These are phyloP conservation scores for Cryphonectria japonica DNA, from an alignment of 2,329 filamentous ascomycete species.

Conservation along the genomic window DNA sequence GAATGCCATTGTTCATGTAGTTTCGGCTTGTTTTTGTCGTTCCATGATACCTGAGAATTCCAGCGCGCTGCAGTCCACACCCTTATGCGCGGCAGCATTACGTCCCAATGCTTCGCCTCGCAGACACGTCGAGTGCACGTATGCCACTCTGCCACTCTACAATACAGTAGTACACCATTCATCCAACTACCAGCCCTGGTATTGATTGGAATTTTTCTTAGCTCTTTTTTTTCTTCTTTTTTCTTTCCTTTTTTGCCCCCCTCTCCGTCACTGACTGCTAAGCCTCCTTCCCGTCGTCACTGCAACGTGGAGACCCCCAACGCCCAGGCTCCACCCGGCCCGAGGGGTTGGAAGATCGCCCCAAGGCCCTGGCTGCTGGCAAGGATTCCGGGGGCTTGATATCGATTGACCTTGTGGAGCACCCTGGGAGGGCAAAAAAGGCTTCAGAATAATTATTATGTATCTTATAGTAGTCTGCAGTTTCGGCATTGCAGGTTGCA, in stretches of 20 bases:
- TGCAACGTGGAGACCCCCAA: background rate
- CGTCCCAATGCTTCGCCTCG: background rate
- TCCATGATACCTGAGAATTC: background rate
- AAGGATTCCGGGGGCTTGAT: slow-evolving; percentile 1
- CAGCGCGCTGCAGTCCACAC: background rate
- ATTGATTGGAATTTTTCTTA: no score
- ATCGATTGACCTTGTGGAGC: background rate
- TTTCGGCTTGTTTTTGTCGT: background rate
- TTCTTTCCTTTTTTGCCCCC: background rate
- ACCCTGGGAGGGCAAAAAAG: background rate
- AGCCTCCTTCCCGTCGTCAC: slow-evolving; percentile 6
- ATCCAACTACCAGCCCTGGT: background rate
- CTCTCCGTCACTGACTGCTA: background rate
- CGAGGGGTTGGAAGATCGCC: slow-evolving; percentile 11
- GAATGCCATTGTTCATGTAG: background rate
- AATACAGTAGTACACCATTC: no score
- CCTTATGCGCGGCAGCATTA: background rate
- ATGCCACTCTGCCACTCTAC: background rate
- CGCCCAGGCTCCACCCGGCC: slow-evolving; percentile 2
- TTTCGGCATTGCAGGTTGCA: slow-evolving; percentile 1
- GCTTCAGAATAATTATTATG: background rate
- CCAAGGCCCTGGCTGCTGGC: background rate
- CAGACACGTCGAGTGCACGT: background rate
- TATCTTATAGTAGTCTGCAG: background rate
- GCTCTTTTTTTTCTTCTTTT: background rate